Conservation (phyloP, 139 green algal genomes). For the Picochlorum sp. region DNA sequence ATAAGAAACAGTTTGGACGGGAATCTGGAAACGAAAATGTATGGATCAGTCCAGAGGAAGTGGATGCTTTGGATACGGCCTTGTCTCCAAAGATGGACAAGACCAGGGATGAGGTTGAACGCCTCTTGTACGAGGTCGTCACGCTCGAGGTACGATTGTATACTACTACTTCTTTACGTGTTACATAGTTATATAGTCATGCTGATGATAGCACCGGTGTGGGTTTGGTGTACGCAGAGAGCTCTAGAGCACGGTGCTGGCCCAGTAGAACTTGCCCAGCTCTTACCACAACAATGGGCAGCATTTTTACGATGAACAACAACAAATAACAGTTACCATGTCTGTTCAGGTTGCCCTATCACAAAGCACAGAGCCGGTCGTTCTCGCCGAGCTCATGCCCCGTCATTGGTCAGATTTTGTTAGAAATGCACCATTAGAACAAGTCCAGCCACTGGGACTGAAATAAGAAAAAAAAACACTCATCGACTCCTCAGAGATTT, state of each 20-base stretch:
- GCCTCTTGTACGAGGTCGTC: slow-evolving; percentile 65
- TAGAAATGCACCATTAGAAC: slow-evolving; percentile 56
- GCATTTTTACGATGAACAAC: slow-evolving; percentile 61
- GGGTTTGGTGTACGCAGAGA: slow-evolving; percentile 12
- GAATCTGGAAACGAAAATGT: slow-evolving; percentile 34
- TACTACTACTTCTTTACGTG: not conserved
- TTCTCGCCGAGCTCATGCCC: slow-evolving; percentile 74
- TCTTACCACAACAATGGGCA: slow-evolving; percentile 77
- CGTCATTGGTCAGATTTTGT: slow-evolving; percentile 82
- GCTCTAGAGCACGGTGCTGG: slow-evolving; percentile 38
- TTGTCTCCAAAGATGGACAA: slow-evolving; percentile 76
- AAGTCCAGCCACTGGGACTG: slow-evolving; percentile 41
- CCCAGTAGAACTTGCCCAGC: slow-evolving; percentile 61
- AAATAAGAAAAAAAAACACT: slow-evolving; percentile 5
- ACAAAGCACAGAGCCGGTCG: slow-evolving; percentile 43
- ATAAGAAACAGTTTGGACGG: not conserved
- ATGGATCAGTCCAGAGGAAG: slow-evolving; percentile 75
- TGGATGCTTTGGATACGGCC: slow-evolving; percentile 45
- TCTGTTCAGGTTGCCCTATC: slow-evolving; percentile 49
- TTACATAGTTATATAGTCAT: slow-evolving; percentile 4
- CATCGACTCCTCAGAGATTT: slow-evolving; percentile 1
- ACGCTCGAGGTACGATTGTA: slow-evolving; percentile 49
- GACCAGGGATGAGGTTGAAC: slow-evolving; percentile 47
- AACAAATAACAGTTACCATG: slow-evolving; percentile 6
- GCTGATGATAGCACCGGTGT: not conserved